A percentile compares a stretch with the other conserved stretches of the same genome.
phyloP scores from a whole-genome alignment of 2,329 filamentous ascomycete genomes.

The Elsinoe fawcettii region DNA sequence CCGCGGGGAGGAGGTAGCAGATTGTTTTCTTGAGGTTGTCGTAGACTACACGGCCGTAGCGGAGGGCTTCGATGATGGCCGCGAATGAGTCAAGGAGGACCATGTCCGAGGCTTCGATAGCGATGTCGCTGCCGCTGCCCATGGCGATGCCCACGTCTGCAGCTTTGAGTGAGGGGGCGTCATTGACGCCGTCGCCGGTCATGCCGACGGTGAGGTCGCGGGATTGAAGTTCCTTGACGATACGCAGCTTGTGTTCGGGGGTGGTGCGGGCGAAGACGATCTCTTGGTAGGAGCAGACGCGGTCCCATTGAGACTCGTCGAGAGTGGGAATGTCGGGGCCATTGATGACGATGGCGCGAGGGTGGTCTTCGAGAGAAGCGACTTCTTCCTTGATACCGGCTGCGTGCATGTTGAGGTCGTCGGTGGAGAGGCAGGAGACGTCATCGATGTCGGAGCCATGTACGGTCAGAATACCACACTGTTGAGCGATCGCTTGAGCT shows the following conservation, averaged over 20 bases:
- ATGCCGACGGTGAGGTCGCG: conserved; percentile 50
- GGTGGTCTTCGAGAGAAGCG: not conserved
- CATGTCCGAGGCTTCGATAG: conserved; percentile 56
- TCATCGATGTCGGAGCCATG: conserved; percentile 44
- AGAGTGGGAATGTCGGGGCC: conserved; percentile 59
- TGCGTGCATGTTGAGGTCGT: conserved; percentile 15
- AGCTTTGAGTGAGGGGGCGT: conserved; percentile 46
- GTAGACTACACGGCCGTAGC: conserved; percentile 68
- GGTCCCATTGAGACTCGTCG: conserved; percentile 61
- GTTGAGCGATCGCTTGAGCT: conserved; percentile 61
- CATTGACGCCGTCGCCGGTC: conserved; percentile 44
- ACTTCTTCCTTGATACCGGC: not conserved
- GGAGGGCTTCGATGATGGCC: conserved; percentile 63
- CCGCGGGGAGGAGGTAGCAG: conserved; percentile 65
- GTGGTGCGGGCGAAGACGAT: conserved; percentile 71
- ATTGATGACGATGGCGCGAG: conserved; percentile 53
- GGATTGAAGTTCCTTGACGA: conserved; percentile 65
- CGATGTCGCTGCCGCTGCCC: conserved; percentile 52
- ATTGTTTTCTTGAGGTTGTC: conserved; percentile 73
- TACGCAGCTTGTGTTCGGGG: conserved; percentile 70
- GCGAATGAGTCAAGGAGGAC: conserved; percentile 61
- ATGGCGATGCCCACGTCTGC: conserved; percentile 55
- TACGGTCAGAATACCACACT: conserved; percentile 62
- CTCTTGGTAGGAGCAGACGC: conserved; percentile 57
- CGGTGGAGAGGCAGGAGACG: conserved; percentile 42